A percentile compares a stretch with the other conserved stretches of the same genome.
These are phyloP conservation scores for Sugiyamaella boreocaroliniensis DNA, from an alignment of 805 yeast species.

Conservation along the genomic window DNA sequence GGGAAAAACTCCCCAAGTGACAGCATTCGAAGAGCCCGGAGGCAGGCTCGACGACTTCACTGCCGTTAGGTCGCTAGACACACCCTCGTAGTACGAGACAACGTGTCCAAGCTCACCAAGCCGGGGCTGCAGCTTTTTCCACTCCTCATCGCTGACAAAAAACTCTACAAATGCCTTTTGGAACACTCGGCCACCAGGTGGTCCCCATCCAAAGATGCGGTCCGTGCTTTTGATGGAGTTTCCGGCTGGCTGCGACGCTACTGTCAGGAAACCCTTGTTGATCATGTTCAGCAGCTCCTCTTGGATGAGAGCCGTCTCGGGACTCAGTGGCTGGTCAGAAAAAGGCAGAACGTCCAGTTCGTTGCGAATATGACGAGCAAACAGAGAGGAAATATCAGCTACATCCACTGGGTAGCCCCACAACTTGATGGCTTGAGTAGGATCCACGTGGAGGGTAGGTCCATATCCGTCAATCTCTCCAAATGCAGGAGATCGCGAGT, in stretches of 20 bases:
- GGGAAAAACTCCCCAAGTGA: slow-evolving; percentile 98
- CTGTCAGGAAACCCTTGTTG: slow-evolving; percentile 67
- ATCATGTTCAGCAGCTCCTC: slow-evolving; percentile 81
- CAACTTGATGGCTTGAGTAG: slow-evolving; percentile 55
- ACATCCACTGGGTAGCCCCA: slow-evolving; percentile 74
- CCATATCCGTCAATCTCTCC: slow-evolving; percentile 99
- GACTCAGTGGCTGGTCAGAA: slow-evolving; percentile 77
- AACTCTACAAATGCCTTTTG: slow-evolving; percentile 93
- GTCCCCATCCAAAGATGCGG: slow-evolving; percentile 96
- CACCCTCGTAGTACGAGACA: slow-evolving; percentile 72
- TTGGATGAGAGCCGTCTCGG: slow-evolving; percentile 90
- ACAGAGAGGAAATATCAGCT: slow-evolving; percentile 57
- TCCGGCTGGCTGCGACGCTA: slow-evolving; percentile 95
- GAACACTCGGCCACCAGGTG: slow-evolving; percentile 76
- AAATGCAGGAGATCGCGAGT: slow-evolving; percentile 90
- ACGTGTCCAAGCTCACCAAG: slow-evolving; percentile 39
- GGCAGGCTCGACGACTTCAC: slow-evolving; percentile 47
- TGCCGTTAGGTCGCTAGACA: slow-evolving; percentile 29
- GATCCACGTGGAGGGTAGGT: slow-evolving; percentile 72
- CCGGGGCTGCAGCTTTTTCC: slow-evolving; percentile 56
- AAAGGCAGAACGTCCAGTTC: slow-evolving; percentile 81
- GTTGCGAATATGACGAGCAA: slow-evolving; percentile 65
- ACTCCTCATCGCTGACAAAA: slow-evolving; percentile 64
- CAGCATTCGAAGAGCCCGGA: slow-evolving; percentile 58
- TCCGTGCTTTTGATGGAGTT: slow-evolving; percentile 75